A percentile compares a stretch with the other conserved stretches of the same genome.
phyloP scores from a whole-genome alignment of 192 early-diverging fungal species.

The Backusella circina region DNA sequence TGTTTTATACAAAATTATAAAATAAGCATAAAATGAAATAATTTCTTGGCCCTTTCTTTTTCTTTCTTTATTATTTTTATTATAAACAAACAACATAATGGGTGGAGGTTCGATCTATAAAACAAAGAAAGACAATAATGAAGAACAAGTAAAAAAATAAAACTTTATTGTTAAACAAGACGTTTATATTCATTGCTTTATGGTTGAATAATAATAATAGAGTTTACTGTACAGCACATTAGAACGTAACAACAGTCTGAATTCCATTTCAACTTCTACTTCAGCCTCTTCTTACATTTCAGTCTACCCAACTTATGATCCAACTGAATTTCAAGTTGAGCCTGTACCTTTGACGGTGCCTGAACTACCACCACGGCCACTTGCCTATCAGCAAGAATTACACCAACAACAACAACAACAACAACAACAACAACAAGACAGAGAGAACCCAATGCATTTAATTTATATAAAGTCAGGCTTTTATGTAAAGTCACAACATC shows the following conservation, averaged over 20 bases:
- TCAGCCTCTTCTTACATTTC: not conserved
- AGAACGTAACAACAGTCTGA: not conserved
- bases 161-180: not conserved
- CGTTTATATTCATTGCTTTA: not conserved
- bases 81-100: not conserved
- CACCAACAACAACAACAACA: not conserved
- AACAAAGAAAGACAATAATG: not conserved
- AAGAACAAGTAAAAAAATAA: not conserved
- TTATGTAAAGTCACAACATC: slow-evolving; percentile 4
- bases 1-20: not conserved
- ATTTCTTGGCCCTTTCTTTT: not conserved
- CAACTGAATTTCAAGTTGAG: slow-evolving; percentile 2
- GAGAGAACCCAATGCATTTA: slow-evolving; percentile 3
- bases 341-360: slow-evolving; percentile 6
- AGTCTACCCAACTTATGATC: slow-evolving; percentile 4
- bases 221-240: not conserved
- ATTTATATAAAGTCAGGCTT: slow-evolving; percentile 28
- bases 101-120: not conserved
- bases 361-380: slow-evolving; percentile 1
- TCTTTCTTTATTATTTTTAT: not conserved
- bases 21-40: not conserved
- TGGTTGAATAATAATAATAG: too few relatives aligned
- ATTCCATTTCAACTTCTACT: not conserved
- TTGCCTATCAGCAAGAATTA: not conserved
- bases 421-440: not conserved